Conservation (phyloP, 371 early-diverging fungal genomes). For the Mortierella sp. region DNA sequence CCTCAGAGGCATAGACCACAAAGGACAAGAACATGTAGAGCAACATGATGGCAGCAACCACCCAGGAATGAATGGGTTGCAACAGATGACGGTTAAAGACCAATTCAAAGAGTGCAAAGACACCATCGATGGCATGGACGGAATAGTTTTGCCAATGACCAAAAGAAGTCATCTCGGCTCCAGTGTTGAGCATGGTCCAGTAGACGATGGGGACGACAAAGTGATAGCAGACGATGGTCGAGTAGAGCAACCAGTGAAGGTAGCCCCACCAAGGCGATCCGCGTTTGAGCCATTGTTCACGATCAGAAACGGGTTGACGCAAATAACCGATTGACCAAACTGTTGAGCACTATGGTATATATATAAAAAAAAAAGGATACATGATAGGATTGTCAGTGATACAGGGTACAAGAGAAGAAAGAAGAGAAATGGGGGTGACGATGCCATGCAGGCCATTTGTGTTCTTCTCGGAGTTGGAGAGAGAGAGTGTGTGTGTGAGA, state of each 20-base stretch:
- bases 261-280: constrained; percentile 42
- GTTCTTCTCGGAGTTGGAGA: too few species aligned
- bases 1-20: constrained; percentile 57
- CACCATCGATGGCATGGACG: constrained; percentile 64
- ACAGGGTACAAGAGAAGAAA: too few species aligned
- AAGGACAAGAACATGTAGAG: constrained; percentile 64
- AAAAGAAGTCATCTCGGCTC: neutral
- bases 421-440: too few species aligned
- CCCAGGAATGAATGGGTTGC: constrained; percentile 54
- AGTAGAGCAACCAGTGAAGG: constrained; percentile 36
- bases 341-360: constrained; percentile 23
- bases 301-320: constrained; percentile 19
- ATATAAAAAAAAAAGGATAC: neutral
- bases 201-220: constrained; percentile 68
- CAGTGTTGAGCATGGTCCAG: constrained; percentile 55
- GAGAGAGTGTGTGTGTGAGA: too few species aligned
- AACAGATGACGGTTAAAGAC: constrained; percentile 60
- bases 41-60: constrained; percentile 54
- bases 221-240: constrained; percentile 33
- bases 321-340: constrained; percentile 47
- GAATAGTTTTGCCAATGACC: constrained; percentile 57
- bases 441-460: too few species aligned
- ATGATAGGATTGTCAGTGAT: too few species aligned
- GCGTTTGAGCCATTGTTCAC: constrained; percentile 34
- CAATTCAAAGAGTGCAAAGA: constrained; percentile 62